Evolutionary conservation across 2,329 filamentous ascomycete species (phyloP), one percentile per base, ranked within the genome.

Genomic region (Juglanconis juglandina): DNA sequence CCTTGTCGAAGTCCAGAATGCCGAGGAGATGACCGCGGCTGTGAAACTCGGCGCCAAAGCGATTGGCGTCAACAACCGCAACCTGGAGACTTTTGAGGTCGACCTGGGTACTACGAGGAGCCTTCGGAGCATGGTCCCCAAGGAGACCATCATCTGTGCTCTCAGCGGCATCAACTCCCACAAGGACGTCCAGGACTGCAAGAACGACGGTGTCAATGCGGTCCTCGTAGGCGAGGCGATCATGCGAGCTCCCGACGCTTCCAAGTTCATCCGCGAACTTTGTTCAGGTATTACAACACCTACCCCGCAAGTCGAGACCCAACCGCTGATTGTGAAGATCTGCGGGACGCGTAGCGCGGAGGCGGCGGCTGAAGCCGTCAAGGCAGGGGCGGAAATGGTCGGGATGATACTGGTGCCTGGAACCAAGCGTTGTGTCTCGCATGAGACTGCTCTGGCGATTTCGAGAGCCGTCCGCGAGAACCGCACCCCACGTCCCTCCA

Each of bases 61-160:
- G 42, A 96, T 99, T 68, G 95, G 95, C 33, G 95, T 99, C 67
- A 99, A 99, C 77, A 99, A 99, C 78, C 88, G 95, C 58, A 96
- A 99, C 70, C 81, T 99, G 11, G 94, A 94, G 67, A 98, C 89
- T 69, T 99, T 99, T 68, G 93, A 98, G 71, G 95, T 99, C 24
- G 96, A 99, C 72, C 84, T 99, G 64, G 87, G 90, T 63, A 99
- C 94, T 0, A 96, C 94, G 1, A 92, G 90, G 70, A 88, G 94
- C 32, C 78, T 99, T 53, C 91, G 96, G 75, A 88, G 87, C 69
- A 88, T 94, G 77, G 93, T 97, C 3, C 89, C 92, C 2, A 85
- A 90, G 64, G 89, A 87, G 58, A 96, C 92, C 3, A 88, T 96
- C 62, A 88, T 99, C 34, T 97, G 92, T 72, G 96, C 95, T 9